phyloP scores from a whole-genome alignment of 73 alveolate genomes.

The Uronychia binucleata region DNA sequence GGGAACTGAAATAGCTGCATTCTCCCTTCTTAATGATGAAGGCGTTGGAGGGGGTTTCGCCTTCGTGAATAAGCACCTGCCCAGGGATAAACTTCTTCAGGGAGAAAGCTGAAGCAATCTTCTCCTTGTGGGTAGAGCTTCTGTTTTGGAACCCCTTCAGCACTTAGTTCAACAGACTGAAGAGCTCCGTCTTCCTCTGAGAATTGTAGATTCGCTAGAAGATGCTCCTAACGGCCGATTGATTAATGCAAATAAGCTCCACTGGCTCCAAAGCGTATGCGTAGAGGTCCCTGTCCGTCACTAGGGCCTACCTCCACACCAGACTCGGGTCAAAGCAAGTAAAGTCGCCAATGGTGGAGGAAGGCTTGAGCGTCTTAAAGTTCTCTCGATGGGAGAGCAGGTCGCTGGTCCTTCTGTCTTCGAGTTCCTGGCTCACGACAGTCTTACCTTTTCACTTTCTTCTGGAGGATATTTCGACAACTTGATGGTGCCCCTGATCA shows the following conservation, averaged over 20 bases:
- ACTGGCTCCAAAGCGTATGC: neutral
- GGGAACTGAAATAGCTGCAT: constrained; percentile 15
- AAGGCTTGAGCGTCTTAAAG: constrained; percentile 27
- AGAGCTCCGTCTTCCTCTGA: constrained; percentile 21
- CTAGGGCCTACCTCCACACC: constrained; percentile 27
- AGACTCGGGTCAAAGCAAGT: constrained; percentile 16
- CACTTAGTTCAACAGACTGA: constrained; percentile 24
- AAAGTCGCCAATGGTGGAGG: constrained; percentile 25
- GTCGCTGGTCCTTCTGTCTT: neutral
- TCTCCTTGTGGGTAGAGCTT: constrained; percentile 23
- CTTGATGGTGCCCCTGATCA: neutral
- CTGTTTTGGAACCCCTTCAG: constrained; percentile 38
- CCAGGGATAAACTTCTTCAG: constrained; percentile 43
- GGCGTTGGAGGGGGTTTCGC: constrained; percentile 35
- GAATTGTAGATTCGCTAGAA: neutral
- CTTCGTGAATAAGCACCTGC: constrained; percentile 45
- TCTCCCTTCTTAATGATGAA: constrained; percentile 50
- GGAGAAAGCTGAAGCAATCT: constrained; percentile 7
- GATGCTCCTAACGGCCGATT: too few species aligned
- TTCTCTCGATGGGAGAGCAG: neutral
- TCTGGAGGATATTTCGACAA: neutral
- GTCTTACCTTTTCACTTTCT: neutral
- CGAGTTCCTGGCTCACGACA: neutral
- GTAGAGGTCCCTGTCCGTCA: neutral
- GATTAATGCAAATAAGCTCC: constrained; percentile 16